Base-by-base conservation (phyloP, 2,329 filamentous ascomycete genomes). In the Xylariaceae sp. region DNA sequence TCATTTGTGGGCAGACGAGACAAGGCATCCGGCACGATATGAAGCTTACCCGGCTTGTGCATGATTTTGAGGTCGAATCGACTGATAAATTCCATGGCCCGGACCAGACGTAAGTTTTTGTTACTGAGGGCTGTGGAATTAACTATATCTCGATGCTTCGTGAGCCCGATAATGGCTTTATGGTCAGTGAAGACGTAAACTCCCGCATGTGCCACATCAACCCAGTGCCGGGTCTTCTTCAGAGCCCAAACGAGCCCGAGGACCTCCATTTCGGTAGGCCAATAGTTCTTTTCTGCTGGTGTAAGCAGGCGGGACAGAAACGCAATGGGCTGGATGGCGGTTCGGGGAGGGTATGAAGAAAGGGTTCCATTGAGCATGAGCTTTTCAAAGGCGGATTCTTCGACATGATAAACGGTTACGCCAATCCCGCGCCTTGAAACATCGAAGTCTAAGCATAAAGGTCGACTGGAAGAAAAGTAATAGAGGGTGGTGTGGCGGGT, bases 251-350 rank as follows among this genome's bases (percentile, higher is more conserved):
- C 46, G 22, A 48, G 41, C 2, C 46, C 36, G 1, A 29, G 13
- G 2, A 48, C 16, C 8, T 48, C 46, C 36, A 48, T 48, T n/a
- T 48, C 46, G 2, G 36, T 48, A 2, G 46, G 21, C 46, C 46
- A 48, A 7, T 48, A 48, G 1, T n/a, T 18, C 3, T 3, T 40
- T 13, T 48, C 46, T 2, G 46, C 46, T n/a, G 26, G 2, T 2
- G 19, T 30, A 3, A 48, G 32, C 2, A 34, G n/a, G 3, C 46
- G 15, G 4, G 46, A 48, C 1, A 48, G 9, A 13, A 48, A 48
- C 1, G 46, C 36, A 4, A 48, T 48, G 3, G 46, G 21, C 2
- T 18, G 36, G 6, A 48, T 32, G 3, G 46, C 46, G n/a, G 21
- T 29, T 1, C 36, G 15, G 4, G 46, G 22, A 1, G 46, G 36